Base-by-base conservation (phyloP, 73 alveolate genomes). In the Symbiodinium pilosum region DNA sequence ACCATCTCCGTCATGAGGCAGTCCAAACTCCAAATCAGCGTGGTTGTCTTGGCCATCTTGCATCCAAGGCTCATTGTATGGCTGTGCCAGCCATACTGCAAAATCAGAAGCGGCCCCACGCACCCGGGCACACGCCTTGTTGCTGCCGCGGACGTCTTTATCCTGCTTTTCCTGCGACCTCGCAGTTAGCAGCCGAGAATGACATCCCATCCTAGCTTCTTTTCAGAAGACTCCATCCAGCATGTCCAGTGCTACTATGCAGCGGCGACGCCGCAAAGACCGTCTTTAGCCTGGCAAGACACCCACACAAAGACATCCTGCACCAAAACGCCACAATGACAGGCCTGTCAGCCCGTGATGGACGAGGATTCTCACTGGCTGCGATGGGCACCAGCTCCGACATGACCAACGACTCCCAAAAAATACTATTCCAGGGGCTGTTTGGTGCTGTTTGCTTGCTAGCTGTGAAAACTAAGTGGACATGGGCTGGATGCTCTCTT, bases 1-100 rank as follows among this genome's bases (percentile, higher is more conserved):
- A n/a, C n/a, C n/a, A 42, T 2, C 36, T 11, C 43, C 8, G 73
- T 14, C 39, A 12, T 20, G n/a, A 9, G 43, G 30, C 26, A 42
- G 44, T 75, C 64, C 2, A 42, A 24, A 38, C 81, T 2, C 38
- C 28, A 34, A n/a, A 26, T 11, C 43, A n/a, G n/a, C n/a, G n/a
- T n/a, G n/a, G n/a, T n/a, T n/a, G n/a, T n/a, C n/a, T n/a, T n/a
- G n/a, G n/a, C n/a, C n/a, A n/a, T n/a, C n/a, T n/a, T 59, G 43
- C 44, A 85, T 77, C 93, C 93, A 21, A 84, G 71, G 43, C 8
- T 43, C 93, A 43, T 86, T 47, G 93, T 86, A 86, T 40, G 93
- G 93, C 18, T 86, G 93, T 41, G 18, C 93, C 83, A 52, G 36
- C 93, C 93, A 86, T 12, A 24, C 34, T 6, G 18, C 44, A 30